Base-by-base conservation (phyloP, 2,329 filamentous ascomycete species). In the Aspergillus piperis region DNA sequence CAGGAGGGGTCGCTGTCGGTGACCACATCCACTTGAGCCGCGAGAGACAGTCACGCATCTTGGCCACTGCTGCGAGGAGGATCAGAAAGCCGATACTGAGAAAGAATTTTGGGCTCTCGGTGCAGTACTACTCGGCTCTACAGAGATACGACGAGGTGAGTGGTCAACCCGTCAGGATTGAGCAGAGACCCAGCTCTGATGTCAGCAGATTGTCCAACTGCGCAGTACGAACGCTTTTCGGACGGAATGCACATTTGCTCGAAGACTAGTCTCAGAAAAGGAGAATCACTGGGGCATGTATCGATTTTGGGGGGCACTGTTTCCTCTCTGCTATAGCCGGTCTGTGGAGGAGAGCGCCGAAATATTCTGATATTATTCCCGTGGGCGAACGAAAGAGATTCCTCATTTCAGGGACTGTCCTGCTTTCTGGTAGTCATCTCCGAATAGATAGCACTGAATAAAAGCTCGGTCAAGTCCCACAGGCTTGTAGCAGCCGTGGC, bases 241-340 rank as follows among this genome's bases (percentile, higher is more conserved):
- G 21, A 72, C 72, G 1, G 73, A 74, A 44, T 59, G 56, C 32
- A 49, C 61, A 15, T 76, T 76, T 59, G 73, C 73, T 49, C 64
- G 64, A 19, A 75, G 73, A 72, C 61, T 76, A 30, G 59, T 73
- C 11, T 62, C 67, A 1, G 63, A 70, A 50, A 69, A 64, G 58
- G 64, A 69, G 21, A 61, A 50, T 11, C 65, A 65, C 41, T 65
- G 66, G 6, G 61, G 60, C 5, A 58, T 70, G 59, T 74, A 67
- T 57, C 58, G 23, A 5, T 75, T 75, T 57, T 75, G 73, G 73
- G 68, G 62, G 5, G 64, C 60, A 53, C 59, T 76, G 51, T 76
- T 73, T 60, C 73, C 71, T 11, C 42, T 75, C 32, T 76, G 73
- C 62, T 72, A 74, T 61, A 66, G 66, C 11, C 68, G 71, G 48